Conservation (phyloP, 768 basidiomycete genomes). For the Glaciozyma antarctica region DNA sequence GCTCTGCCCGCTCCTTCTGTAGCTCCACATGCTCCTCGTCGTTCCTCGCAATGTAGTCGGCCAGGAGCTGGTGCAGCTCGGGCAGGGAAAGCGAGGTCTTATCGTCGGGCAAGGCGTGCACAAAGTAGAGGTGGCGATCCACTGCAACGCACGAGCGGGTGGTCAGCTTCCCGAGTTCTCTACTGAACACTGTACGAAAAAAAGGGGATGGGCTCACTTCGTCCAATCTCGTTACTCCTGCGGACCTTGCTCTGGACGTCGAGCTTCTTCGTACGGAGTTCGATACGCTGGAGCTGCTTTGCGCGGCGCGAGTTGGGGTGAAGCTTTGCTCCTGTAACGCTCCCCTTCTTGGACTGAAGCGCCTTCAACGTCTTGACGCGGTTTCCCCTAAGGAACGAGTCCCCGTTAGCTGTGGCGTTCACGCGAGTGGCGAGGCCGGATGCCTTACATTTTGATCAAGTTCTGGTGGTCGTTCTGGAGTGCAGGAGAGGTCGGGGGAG, state of each 20-base stretch:
- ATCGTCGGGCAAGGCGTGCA: constrained; percentile 21
- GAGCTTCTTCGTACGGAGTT: constrained; percentile 24
- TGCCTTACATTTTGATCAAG: too few species aligned
- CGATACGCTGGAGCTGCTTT: constrained; percentile 32
- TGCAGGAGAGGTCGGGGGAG: too few species aligned
- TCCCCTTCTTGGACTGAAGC: constrained; percentile 27
- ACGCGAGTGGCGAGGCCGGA: not conserved
- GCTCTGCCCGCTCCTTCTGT: constrained; percentile 13
- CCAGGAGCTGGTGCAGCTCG: constrained; percentile 23
- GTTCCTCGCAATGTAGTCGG: constrained; percentile 27
- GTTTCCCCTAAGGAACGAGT: constrained; percentile 3
- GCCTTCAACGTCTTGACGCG: constrained; percentile 23
- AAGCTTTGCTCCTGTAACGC: constrained; percentile 7
- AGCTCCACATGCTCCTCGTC: constrained; percentile 19
- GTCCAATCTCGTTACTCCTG: constrained; percentile 13
- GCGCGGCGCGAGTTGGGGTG: constrained; percentile 33
- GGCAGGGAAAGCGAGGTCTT: constrained; percentile 20
- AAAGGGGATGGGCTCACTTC: constrained; percentile 1
- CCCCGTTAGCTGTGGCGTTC: not conserved
- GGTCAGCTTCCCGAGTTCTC: not conserved
- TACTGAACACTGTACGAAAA: too few species aligned
- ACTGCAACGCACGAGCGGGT: constrained; percentile 1
- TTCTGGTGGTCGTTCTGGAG: too few species aligned
- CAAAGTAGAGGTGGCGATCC: constrained; percentile 26
- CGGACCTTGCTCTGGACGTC: constrained; percentile 14